Evolutionary conservation across 495 filamentous ascomycete species (phyloP), one percentile per base, ranked within the genome.

Genomic region (Annulohypoxylon moriforme): DNA sequence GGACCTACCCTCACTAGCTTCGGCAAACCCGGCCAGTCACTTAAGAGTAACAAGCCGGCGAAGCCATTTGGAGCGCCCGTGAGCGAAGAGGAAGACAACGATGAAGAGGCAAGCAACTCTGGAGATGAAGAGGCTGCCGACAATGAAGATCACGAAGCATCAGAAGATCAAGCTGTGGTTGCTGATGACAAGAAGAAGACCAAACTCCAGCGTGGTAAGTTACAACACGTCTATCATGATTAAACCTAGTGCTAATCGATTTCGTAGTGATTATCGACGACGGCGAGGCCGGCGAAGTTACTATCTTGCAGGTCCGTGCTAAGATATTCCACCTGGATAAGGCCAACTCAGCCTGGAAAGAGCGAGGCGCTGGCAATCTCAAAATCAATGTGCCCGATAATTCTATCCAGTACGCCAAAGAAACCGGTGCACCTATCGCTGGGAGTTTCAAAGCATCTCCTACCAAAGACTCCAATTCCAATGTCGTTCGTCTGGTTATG

Each of bases 281-380:
- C 64, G 92, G 94, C 36, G 91, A 96, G 73, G 91, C 91, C 33
- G 91, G 90, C 40, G 94, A 97, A 73, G 90, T 81, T 78, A 78
- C 95, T 84, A 79, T 87, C 73, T 47, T 92, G 74, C 84, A 91
- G 85, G 76, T 86, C 4, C 81, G 85, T 8, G 91, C 91, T 18
- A 96, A 94, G 81, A 85, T 97, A 31, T 97, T 89, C 80, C 78
- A 88, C 49, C 92, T 93, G 71, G 82, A 86, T 31, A 91, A 90
- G 68, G 84, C 85, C n/a, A 78, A 72, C 10, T 75, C 71, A 24
- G 78, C 80, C 14, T 97, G 94, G 94, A 93, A 93, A 74, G 94
- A 97, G 79, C 88, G 94, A 24, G 94, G 94, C 18, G 85, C 89
- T 8, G 94, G 94, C 34, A 90, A 88, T 57, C 86, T 97, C 72